Evolutionary conservation across 2,329 filamentous ascomycete genomes (phyloP).

Genomic region (Orbilia oligospora): DNA sequence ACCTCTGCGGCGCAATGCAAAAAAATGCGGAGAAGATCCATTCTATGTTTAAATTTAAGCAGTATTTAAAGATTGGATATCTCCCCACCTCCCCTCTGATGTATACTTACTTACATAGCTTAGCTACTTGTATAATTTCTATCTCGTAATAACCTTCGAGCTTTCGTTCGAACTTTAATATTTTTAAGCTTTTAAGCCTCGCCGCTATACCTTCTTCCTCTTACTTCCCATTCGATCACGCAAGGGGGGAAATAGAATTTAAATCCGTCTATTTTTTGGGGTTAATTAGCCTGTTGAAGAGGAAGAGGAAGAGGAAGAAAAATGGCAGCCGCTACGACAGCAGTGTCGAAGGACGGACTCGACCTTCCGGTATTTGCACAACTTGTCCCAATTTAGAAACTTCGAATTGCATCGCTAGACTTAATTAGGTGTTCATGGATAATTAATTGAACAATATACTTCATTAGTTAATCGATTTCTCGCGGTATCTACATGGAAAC

Average conservation of each 20-base stretch:
- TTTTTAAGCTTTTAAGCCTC: conserved; percentile 8
- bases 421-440: background rate
- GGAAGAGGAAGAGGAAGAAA: background rate
- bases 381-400: background rate
- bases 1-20: background rate
- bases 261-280: background rate
- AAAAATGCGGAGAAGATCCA: background rate
- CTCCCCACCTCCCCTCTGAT: background rate
- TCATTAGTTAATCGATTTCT: conserved; percentile 82
- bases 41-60: background rate
- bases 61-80: conserved; percentile 14
- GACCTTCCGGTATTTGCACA: conserved; percentile 42
- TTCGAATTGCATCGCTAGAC: background rate
- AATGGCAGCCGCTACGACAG: conserved; percentile 62
- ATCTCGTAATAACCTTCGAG: conserved; percentile 12
- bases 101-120: no score
- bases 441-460: background rate
- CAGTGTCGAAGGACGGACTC: conserved; percentile 68
- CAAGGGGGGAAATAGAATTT: background rate
- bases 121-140: no score
- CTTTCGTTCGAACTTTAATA: background rate
- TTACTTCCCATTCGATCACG: no score
- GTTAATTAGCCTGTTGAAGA: background rate
- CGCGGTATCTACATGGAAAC: conserved; percentile 77
- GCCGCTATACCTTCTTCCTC: no score